These are phyloP conservation scores for Teunomyces pallodes DNA, from an alignment of 805 yeast species.

Conservation along the genomic window DNA sequence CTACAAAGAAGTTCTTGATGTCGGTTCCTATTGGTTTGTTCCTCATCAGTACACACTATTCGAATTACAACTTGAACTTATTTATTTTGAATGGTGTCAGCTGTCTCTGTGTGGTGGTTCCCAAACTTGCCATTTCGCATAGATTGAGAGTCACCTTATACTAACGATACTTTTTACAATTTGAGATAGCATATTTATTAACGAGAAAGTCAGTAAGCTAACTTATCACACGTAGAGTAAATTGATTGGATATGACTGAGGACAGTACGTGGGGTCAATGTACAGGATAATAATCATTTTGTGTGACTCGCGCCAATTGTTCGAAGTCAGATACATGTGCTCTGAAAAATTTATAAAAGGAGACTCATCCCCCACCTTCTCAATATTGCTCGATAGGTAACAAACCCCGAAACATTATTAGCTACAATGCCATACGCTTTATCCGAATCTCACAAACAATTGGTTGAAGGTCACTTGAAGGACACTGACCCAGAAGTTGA, in stretches of 20 bases:
- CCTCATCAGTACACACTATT: slow-evolving; percentile 83
- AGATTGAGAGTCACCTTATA: slow-evolving; percentile 65
- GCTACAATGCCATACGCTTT: slow-evolving; percentile 44
- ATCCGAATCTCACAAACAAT: slow-evolving; percentile 46
- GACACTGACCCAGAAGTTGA: slow-evolving; percentile 85
- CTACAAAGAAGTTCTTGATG: slow-evolving; percentile 88
- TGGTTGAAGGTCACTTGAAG: slow-evolving; percentile 60
- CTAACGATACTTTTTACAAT: slow-evolving; percentile 8
- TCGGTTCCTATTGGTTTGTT: slow-evolving; percentile 91
- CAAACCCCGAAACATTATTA: background rate
- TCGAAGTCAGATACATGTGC: slow-evolving; percentile 4
- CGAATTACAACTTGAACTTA: slow-evolving; percentile 75
- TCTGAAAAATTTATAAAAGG: slow-evolving; percentile 1
- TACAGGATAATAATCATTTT: slow-evolving; percentile 1
- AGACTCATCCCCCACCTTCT: slow-evolving; percentile 3
- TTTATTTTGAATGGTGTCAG: slow-evolving; percentile 78
- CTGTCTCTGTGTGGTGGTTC: slow-evolving; percentile 84
- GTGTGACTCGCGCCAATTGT: slow-evolving; percentile 4
- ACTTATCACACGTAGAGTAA: background rate
- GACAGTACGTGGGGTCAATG: background rate
- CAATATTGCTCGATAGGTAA: background rate
- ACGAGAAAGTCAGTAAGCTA: background rate
- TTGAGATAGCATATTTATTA: slow-evolving; percentile 3
- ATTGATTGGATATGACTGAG: background rate
- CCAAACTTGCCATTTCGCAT: slow-evolving; percentile 83